A percentile compares a stretch with the other conserved stretches of the same genome.
Conservation (phyloP, 805 yeast species). For the Starmerella stellata region DNA sequence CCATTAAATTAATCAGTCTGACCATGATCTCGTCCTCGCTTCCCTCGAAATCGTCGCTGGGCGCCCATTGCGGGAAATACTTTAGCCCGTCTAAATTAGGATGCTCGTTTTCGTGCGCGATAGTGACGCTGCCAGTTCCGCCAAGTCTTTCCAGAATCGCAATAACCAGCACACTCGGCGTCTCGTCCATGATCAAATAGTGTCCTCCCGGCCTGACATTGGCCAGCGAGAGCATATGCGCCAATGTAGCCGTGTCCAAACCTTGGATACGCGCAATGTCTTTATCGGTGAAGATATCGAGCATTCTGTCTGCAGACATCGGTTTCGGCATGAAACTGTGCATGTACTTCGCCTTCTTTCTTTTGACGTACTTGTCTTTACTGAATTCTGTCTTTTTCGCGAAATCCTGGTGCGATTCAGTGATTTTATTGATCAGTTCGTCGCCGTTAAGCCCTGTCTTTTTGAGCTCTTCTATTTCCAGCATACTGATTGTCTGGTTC, state of each 20-base stretch:
- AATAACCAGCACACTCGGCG: slow-evolving; percentile 78
- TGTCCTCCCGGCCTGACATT: slow-evolving; percentile 80
- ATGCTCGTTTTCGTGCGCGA: slow-evolving; percentile 85
- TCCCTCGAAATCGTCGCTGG: slow-evolving; percentile 6
- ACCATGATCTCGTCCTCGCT: slow-evolving; percentile 34
- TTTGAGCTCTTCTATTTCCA: slow-evolving; percentile 75
- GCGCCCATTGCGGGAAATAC: slow-evolving; percentile 27
- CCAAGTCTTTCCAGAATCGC: slow-evolving; percentile 83
- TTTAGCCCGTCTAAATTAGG: slow-evolving; percentile 58
- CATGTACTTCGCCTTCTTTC: slow-evolving; percentile 82
- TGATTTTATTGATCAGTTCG: slow-evolving; percentile 62
- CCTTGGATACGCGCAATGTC: slow-evolving; percentile 58
- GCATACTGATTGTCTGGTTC: slow-evolving; percentile 53
- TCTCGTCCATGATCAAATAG: slow-evolving; percentile 76
- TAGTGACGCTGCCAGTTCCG: slow-evolving; percentile 46
- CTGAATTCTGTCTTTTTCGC: slow-evolving; percentile 76
- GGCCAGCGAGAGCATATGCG: slow-evolving; percentile 56
- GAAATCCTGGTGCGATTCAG: slow-evolving; percentile 69
- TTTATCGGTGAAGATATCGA: slow-evolving; percentile 60
- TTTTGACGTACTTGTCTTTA: slow-evolving; percentile 75
- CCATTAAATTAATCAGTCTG: slow-evolving; percentile 56
- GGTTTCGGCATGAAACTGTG: slow-evolving; percentile 70
- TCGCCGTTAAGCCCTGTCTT: slow-evolving; percentile 55
- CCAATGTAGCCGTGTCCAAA: slow-evolving; percentile 69
- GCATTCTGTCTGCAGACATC: slow-evolving; percentile 48